Conservation (phyloP, 352 stramenopile genomes). For the Phytophthora hybrid region DNA sequence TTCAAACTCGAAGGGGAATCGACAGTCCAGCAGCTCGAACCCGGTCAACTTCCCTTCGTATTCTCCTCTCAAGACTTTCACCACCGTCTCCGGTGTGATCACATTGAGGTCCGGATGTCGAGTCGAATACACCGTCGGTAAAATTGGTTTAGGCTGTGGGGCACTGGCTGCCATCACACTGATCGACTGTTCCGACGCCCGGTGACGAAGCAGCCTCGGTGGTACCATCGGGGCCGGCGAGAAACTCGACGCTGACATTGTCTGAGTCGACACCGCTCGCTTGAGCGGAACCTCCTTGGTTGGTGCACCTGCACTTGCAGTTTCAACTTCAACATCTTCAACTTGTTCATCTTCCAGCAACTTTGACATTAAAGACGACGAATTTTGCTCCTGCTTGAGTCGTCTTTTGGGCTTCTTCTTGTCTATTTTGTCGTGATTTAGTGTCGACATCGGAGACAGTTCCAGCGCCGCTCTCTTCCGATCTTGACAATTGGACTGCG, state of each 20-base stretch:
- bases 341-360: background rate
- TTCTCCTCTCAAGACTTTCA: conserved; percentile 43
- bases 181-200: conserved; percentile 24
- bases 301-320: background rate
- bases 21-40: conserved; percentile 63
- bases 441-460: conserved; percentile 13
- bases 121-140: conserved; percentile 64
- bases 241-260: conserved; percentile 4
- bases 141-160: conserved; percentile 24
- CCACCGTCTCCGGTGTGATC: conserved; percentile 59
- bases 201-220: conserved; percentile 16
- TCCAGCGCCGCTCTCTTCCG: conserved; percentile 23
- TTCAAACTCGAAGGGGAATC: conserved; percentile 63
- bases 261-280: conserved; percentile 29
- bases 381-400: background rate
- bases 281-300: conserved; percentile 14
- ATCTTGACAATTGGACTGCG: conserved; percentile 16
- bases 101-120: conserved; percentile 71
- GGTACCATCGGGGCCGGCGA: conserved; percentile 4
- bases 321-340: conserved; percentile 5
- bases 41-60: conserved; percentile 41
- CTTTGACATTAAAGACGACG: background rate
- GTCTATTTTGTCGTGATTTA: conserved; percentile 12
- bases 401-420: conserved; percentile 47
- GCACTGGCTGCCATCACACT: conserved; percentile 4